Evolutionary conservation across 225 moss, liverwort and hornwort genomes (phyloP), one percentile per base, ranked within the genome.

Genomic region (Sphagnum tenellum): DNA sequence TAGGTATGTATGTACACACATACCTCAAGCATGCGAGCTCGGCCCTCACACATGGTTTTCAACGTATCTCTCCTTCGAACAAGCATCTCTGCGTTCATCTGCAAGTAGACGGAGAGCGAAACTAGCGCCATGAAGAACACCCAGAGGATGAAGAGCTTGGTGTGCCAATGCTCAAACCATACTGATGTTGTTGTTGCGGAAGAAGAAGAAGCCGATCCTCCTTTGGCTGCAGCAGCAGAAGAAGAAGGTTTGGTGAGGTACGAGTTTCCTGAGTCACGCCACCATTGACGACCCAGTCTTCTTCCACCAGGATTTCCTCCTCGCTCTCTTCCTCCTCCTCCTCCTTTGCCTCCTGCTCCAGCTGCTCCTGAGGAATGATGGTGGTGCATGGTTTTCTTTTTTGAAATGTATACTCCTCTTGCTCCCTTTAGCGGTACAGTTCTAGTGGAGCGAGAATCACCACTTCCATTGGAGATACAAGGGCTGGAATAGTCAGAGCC

Each of bases 11-110:
- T 29, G 29, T 29, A 29, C 29, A 29, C 29, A 29, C 29, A 52
- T 84, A 84, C 84, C 84, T 81, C 81, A 29, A 84, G 86, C 86
- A 86, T 86, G 10, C 86, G 86, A 29, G 86, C 86, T 56, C 77
- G 86, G 13, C 75, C 86, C 68, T 86, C 79, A 72, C 86, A 86
- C 82, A 86, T 75, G 44, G 79, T 86, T 7, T 79, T 77, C 51
- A 86, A 79, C 59, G 73, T 86, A 62, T 83, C 82, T 61, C 73
- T 69, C 65, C 82, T 67, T 53, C 77, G 82, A 50, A 73, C 63
- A 50, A 73, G 62, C 63, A 73, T 78, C 69, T 81, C 85, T 47
- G 67, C 78, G 55, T 64, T 84, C 77, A 89, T 89, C 70, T 61
- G 66, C 14, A 74, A 0, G 58, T 74, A 82, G 56, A 86, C 74